Percentiles rank a stretch among this genome's conserved stretches.
Conservation (phyloP, 495 filamentous ascomycete species). For the Aspergillus bertholletiae region DNA sequence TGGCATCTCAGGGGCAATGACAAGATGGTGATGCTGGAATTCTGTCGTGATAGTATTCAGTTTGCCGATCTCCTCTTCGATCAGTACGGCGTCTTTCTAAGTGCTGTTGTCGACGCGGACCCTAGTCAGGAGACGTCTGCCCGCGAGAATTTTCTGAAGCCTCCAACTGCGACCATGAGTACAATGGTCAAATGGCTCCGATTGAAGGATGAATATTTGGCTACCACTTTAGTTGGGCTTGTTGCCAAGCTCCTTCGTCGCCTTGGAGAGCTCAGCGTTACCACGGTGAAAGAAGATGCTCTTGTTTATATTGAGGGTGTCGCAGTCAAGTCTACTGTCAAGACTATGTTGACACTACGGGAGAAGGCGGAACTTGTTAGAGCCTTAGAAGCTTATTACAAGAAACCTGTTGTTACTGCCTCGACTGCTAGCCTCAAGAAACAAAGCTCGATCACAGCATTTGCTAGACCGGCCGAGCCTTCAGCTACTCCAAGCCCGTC, state of each 20-base stretch:
- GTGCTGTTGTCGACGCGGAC: conserved; percentile 53
- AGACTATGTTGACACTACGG: conserved; percentile 68
- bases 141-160: conserved; percentile 45
- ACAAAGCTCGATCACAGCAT: conserved; percentile 66
- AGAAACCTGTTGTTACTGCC: conserved; percentile 47
- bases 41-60: conserved; percentile 90
- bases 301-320: conserved; percentile 59
- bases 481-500: conserved; percentile 30
- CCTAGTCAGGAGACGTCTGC: conserved; percentile 36
- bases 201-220: conserved; percentile 79
- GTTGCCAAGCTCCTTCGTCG: conserved; percentile 69
- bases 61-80: conserved; percentile 82
- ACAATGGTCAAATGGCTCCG: conserved; percentile 78
- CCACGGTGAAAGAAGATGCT: conserved; percentile 56
- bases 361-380: conserved; percentile 80
- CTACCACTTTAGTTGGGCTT: conserved; percentile 64
- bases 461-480: conserved; percentile 43
- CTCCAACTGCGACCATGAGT: conserved; percentile 61
- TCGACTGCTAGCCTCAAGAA: conserved; percentile 51
- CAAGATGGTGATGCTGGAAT: conserved; percentile 77
- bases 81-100: conserved; percentile 73
- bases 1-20: conserved; percentile 71
- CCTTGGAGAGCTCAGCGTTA: conserved; percentile 64
- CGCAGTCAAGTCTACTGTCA: conserved; percentile 52
- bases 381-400: conserved; percentile 73